phyloP scores from a whole-genome alignment of 2,329 filamentous ascomycete species.

The Beauveria rudraprayagi region DNA sequence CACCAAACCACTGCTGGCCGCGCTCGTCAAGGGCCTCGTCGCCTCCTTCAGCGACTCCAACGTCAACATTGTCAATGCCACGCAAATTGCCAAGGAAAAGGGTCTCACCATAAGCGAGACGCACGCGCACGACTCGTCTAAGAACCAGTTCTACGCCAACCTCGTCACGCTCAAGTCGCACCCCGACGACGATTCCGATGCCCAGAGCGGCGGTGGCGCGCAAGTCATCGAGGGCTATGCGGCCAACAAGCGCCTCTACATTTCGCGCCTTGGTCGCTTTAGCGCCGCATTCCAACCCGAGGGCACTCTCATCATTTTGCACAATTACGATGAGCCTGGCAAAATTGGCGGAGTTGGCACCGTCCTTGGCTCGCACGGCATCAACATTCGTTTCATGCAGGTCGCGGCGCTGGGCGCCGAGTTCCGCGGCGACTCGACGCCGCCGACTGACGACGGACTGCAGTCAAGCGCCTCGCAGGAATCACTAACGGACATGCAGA shows the following conservation, averaged over 20 bases:
- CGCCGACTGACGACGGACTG: slow-evolving; percentile 17
- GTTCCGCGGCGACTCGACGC: slow-evolving; percentile 23
- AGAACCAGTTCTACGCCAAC: slow-evolving; percentile 58
- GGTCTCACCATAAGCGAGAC: slow-evolving; percentile 72
- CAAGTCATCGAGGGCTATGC: slow-evolving; percentile 59
- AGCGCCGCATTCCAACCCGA: slow-evolving; percentile 64
- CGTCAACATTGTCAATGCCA: slow-evolving; percentile 78
- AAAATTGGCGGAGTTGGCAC: slow-evolving; percentile 76
- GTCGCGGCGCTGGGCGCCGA: slow-evolving; percentile 46
- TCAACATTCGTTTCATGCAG: slow-evolving; percentile 78
- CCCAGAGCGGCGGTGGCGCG: slow-evolving; percentile 17
- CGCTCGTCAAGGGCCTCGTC: slow-evolving; percentile 68
- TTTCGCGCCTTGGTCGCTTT: slow-evolving; percentile 67
- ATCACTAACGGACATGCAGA: slow-evolving; percentile 19
- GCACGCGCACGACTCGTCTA: slow-evolving; percentile 48
- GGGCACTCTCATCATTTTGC: slow-evolving; percentile 66
- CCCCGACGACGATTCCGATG: slow-evolving; percentile 19
- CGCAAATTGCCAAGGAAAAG: slow-evolving; percentile 65
- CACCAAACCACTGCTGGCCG: slow-evolving; percentile 71
- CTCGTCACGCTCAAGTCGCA: slow-evolving; percentile 61
- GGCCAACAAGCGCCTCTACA: slow-evolving; percentile 55
- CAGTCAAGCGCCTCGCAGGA: slow-evolving; percentile 23
- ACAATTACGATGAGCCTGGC: slow-evolving; percentile 74
- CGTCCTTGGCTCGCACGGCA: slow-evolving; percentile 57
- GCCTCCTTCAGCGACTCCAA: slow-evolving; percentile 59